These are phyloP conservation scores for Collybia sp. DNA, from an alignment of 768 basidiomycete genomes.

Conservation along the genomic window DNA sequence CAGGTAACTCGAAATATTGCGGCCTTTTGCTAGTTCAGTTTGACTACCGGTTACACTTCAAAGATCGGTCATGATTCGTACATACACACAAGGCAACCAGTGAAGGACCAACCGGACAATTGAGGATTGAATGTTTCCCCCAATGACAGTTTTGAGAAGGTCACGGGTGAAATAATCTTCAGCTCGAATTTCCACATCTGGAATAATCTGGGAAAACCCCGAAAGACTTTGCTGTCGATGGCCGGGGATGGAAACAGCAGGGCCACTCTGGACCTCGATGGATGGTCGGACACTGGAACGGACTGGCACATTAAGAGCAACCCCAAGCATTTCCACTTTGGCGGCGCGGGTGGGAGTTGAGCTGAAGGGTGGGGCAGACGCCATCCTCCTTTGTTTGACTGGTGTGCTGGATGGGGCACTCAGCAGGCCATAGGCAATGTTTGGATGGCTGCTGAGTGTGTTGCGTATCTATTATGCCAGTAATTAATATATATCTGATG, in stretches of 20 bases:
- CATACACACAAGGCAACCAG: neutral
- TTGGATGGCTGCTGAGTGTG: too few species aligned
- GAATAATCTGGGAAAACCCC: slow-evolving; percentile 16
- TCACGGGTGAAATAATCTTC: slow-evolving; percentile 34
- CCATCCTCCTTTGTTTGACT: slow-evolving; percentile 5
- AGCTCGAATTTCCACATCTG: slow-evolving; percentile 10
- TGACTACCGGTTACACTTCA: slow-evolving; percentile 20
- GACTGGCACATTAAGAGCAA: too few species aligned
- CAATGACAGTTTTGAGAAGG: slow-evolving; percentile 30
- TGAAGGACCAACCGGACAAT: slow-evolving; percentile 24
- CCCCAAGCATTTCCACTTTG: too few species aligned
- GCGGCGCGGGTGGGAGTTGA: slow-evolving; percentile 4
- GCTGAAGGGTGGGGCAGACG: slow-evolving; percentile 1
- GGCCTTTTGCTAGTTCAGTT: slow-evolving; percentile 23
- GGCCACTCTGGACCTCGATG: too few species aligned
- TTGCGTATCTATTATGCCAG: too few species aligned
- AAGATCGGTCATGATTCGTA: neutral
- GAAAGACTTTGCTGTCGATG: slow-evolving; percentile 17
- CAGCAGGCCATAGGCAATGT: too few species aligned
- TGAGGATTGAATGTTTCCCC: slow-evolving; percentile 32
- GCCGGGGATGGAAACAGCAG: slow-evolving; percentile 7
- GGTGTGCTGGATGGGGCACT: too few species aligned
- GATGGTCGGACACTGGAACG: too few species aligned
- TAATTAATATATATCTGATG: too few species aligned
- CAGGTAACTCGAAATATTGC: slow-evolving; percentile 34